Base-by-base conservation (phyloP, 2,329 filamentous ascomycete genomes). In the Scorias spongiosa region DNA sequence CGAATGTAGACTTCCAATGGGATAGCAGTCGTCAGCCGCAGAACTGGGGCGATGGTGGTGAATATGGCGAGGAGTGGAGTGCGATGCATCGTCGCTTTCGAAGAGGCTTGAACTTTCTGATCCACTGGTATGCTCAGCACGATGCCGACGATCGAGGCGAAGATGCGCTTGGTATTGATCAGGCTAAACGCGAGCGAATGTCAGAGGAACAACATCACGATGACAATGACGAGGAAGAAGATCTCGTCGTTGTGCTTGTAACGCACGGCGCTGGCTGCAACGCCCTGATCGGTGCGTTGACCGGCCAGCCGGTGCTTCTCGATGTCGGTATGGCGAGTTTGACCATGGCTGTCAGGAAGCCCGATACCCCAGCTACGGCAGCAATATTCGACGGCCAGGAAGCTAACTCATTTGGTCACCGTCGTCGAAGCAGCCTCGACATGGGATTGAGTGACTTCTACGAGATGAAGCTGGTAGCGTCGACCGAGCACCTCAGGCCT, bases 201-300 rank as follows among this genome's bases (percentile, higher is more conserved):
- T 47, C 56, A 5, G 51, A 53, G 20, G 48, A 54, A 2, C 48
- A 51, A 18, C 48, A 65, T 0, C 61, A 67, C 10, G 66, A 72
- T 1, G 32, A 15, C 3, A 15, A 12, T 9, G 69, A 74, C 2
- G 75, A 79, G 17, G 72, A 78, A 29, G 71, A 76, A 1, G 84
- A 93, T 53, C 75, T 87, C 1, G 80, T 96, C 1, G 68, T 98
- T 12, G 72, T 98, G 36, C 66, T 98, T 7, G 83, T 98, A 17
- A 94, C 91, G 0, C 91, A 98, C 58, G 89, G 89, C 18, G 91
- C 91, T 11, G 91, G 91, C 34, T 94, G 89, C 64, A 98, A 98
- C 65, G 91, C 91, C 2, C 66, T 98, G 39, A 88, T 98, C 49
- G 87, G 89, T 10, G 87, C 87, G 20, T 75, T 98, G 50, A 93